Evolutionary conservation across 129 eudicot species (phyloP), one percentile per base, ranked within the genome.

Genomic region (Arctium lappa): DNA sequence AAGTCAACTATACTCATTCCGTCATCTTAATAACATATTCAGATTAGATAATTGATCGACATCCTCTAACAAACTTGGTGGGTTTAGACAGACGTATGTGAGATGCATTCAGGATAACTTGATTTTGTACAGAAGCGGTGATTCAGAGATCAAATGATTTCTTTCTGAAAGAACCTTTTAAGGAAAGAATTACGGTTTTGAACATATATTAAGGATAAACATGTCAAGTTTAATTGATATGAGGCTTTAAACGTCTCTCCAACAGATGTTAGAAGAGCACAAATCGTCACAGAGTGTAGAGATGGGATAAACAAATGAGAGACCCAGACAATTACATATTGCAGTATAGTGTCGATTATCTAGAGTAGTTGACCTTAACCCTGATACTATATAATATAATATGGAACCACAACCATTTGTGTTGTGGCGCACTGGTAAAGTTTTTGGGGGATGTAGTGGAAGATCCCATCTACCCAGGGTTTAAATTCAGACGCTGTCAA

Each of bases 1-100:
- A 78, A 73, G 83, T 84, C 83, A 84, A 79, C 87, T 32, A 79
- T 16, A 78, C 22, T 30, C 10, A 2, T 30, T 53, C 15, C 30
- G 68, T 60, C 68, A 60, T 9, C 68, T 16, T 60, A n/a, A 60
- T 60, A 60, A 60, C 68, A 60, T 60, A 60, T 60, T 60, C 68
- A n/a, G 9, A n/a, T 60, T 60, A 56, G 66, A 56, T 15, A 15
- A 56, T 16, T 16, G 66, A 56, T 2, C 6, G 2, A 56, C 27
- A 56, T 16, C 66, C 29, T 27, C 27, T 1, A 16, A 5, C 68
- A 60, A 60, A 60, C 68, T 60, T 60, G 8, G 9, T 60, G 68
- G 68, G 68, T 60, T 16, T 60, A 9, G 8, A n/a, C 22, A 60
- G 68, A 60, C 68, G 68, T 60, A 60, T 60, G 8, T 60, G 68